Conservation (phyloP, 2,329 filamentous ascomycete genomes). For the Ophiocordyceps camponoti-floridani region DNA sequence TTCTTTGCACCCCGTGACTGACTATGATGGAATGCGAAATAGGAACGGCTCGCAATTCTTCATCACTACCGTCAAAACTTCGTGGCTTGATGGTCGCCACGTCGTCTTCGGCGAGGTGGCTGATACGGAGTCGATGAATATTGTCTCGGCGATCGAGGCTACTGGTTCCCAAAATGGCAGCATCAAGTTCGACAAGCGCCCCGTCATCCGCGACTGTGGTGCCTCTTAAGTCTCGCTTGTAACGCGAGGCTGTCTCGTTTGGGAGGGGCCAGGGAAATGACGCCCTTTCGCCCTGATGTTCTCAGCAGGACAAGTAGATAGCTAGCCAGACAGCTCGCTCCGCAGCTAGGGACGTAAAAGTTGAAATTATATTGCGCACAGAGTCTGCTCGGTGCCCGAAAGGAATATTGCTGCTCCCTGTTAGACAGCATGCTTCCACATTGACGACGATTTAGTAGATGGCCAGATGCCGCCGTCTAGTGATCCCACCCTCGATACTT, state of each 20-base stretch:
- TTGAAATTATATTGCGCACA: not conserved
- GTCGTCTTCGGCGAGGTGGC: slow-evolving; percentile 69
- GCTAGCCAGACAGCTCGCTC: not conserved
- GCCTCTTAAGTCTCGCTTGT: slow-evolving; percentile 20
- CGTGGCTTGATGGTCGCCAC: slow-evolving; percentile 70
- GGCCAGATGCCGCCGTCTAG: no score
- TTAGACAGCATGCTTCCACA: no score
- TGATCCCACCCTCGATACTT: no score
- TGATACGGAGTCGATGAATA: slow-evolving; percentile 24
- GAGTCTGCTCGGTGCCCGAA: no score
- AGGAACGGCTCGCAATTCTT: slow-evolving; percentile 99
- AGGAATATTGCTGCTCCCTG: no score
- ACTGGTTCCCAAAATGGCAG: slow-evolving; percentile 36
- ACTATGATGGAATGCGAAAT: no score
- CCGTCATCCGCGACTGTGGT: slow-evolving; percentile 39
- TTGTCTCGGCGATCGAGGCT: slow-evolving; percentile 45
- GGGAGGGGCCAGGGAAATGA: not conserved
- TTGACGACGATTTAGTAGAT: no score
- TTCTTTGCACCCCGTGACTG: no score
- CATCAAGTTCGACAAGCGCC: slow-evolving; percentile 36
- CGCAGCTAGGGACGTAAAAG: not conserved
- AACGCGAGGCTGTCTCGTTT: not conserved
- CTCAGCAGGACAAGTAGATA: slow-evolving; percentile 1
- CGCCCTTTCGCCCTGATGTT: not conserved
- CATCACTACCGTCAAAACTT: slow-evolving; percentile 80